Evolutionary conservation across 2,329 filamentous ascomycete species (phyloP), one percentile per base, ranked within the genome.

Genomic region (Neofusicoccum cordaticola): DNA sequence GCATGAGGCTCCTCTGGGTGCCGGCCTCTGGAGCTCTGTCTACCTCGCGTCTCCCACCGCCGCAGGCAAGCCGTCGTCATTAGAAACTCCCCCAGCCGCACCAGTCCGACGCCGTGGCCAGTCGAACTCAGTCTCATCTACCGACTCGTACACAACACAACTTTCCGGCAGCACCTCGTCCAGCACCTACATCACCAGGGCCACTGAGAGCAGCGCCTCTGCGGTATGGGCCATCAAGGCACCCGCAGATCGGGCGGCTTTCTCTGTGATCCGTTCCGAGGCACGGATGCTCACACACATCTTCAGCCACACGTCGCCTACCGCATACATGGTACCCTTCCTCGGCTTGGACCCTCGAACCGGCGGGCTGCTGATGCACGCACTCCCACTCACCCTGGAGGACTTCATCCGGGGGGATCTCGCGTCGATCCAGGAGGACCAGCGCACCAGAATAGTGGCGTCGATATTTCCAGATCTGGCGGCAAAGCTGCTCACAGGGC

Each of bases 401-500:
- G 66, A 67, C 62, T 75, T 71, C 68, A 72, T 77, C 52, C 58
- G 68, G 11, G 68, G 67, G 2, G 61, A 71, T 5, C 71, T 78
- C n/a, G 39, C 62, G 4, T 48, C 52, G 31, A n/a, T 58, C 6
- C 44, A 8, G 4, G 61, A 42, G 15, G n/a, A 19, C 52, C 34
- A 15, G 19, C 77, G 80, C 48, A 72, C 77, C 19, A 47, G 68
- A 2, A 73, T 75, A 37, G 71, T 82, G 3, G 74, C 76, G 6
- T 41, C 64, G 4, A 42, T 78, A 2, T 82, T 81, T 62, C 79
- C 80, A 1, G 53, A 65, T n/a, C 70, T 82, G 7, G 78, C 79
- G 0, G 66, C 70, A 27, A 70, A 77, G 41, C 73, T 82, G 6
- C 71, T 81, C 35, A 69, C 71, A 42, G 79, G 78, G 19, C 71